phyloP scores from a whole-genome alignment of 306 rosid genomes.

The Ceratonia siliqua region DNA sequence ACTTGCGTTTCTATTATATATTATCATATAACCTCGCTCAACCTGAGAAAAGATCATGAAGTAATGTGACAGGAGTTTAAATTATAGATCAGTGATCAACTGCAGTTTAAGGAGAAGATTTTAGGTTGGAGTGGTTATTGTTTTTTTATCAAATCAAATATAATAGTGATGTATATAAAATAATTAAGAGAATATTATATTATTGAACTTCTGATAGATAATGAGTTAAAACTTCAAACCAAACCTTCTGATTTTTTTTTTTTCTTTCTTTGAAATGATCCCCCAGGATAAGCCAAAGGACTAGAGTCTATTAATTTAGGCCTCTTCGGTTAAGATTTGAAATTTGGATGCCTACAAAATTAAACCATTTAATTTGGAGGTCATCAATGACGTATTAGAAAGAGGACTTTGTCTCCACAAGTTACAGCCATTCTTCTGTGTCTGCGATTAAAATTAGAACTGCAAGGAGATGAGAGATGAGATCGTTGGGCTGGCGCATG shows the following conservation, averaged over 20 bases:
- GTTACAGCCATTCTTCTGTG: constrained; percentile 15
- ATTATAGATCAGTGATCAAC: background rate
- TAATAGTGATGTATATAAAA: background rate
- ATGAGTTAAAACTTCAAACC: too few species aligned
- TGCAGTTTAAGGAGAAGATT: background rate
- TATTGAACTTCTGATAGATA: background rate
- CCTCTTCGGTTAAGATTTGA: constrained; percentile 10
- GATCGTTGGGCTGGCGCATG: too few species aligned
- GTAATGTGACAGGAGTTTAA: background rate
- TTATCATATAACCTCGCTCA: too few species aligned
- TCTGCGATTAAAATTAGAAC: background rate
- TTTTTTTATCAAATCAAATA: background rate
- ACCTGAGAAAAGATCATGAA: background rate
- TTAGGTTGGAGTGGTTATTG: background rate
- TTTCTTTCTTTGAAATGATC: background rate
- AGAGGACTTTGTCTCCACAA: constrained; percentile 33
- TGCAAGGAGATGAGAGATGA: background rate
- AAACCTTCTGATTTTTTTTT: too few species aligned
- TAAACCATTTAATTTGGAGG: constrained; percentile 32
- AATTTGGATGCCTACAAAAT: constrained; percentile 9
- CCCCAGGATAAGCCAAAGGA: constrained; percentile 12
- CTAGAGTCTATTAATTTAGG: background rate
- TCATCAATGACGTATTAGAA: constrained; percentile 25
- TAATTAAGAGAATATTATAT: background rate
- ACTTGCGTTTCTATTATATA: background rate